Conservation (phyloP, 2,329 filamentous ascomycete species). For the Neofusicoccum cordaticola region DNA sequence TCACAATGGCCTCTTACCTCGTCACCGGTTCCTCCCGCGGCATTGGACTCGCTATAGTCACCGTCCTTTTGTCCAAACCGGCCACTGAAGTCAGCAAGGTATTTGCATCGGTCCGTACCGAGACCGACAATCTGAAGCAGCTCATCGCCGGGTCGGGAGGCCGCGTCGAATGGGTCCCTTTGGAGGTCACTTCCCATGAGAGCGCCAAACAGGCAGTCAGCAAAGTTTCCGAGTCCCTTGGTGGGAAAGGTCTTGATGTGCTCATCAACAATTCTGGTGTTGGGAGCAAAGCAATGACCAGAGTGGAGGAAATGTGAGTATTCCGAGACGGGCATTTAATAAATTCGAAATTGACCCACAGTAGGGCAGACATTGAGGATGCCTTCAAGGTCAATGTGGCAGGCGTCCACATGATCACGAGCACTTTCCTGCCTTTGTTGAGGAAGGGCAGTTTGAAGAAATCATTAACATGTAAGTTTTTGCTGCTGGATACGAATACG, state of each 20-base stretch:
- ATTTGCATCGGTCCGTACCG: constrained; percentile 40
- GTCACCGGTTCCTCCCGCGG: constrained; percentile 37
- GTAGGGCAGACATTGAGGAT: constrained; percentile 25
- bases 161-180: constrained; percentile 27
- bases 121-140: constrained; percentile 33
- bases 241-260: neutral
- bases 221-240: constrained; percentile 25
- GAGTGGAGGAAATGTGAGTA: neutral
- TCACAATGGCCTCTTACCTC: constrained; percentile 31
- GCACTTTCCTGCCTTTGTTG: constrained; percentile 40
- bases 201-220: constrained; percentile 37
- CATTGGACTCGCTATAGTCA: constrained; percentile 36
- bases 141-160: constrained; percentile 30
- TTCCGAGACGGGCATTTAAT: neutral
- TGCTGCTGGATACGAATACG: constrained; percentile 11
- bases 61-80: constrained; percentile 28
- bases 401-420: constrained; percentile 40
- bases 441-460: constrained; percentile 40
- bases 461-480: constrained; percentile 43
- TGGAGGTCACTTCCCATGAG: constrained; percentile 43
- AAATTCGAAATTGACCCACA: neutral
- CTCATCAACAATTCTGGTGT: constrained; percentile 12
- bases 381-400: constrained; percentile 39
- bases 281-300: neutral
- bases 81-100: constrained; percentile 35